Evolutionary conservation across 2,329 filamentous ascomycete species (phyloP), one percentile per base, ranked within the genome.

Genomic region (Neofusicoccum sp.): DNA sequence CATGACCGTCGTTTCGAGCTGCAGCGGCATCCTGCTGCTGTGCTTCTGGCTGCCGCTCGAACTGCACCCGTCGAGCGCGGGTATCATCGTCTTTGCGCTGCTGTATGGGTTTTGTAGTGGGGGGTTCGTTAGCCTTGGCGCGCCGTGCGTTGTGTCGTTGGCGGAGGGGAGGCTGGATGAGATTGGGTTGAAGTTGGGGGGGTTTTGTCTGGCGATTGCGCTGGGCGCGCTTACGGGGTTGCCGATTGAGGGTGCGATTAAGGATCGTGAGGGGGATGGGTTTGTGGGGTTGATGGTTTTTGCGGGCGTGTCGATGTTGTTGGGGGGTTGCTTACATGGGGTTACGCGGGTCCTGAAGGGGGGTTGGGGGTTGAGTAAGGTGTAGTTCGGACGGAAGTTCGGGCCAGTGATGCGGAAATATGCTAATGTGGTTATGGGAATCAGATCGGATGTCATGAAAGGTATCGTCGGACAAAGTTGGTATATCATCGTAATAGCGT

Each of bases 41-140:
- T 80, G 75, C 1, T 73, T 88, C 16, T 59, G 57, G 57, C 33
- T 59, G 24, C 57, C 57, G 26, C 33, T 51, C 31, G 16, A 24
- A 8, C 84, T 82, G 81, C 71, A 84, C 20, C 63, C 63, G 12
- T 38, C 44, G 2, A 30, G 24, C 8, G 75, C 73, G 0, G 68
- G 70, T 1, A 70, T 80, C 4, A 73, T 80, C 26, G 73, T 75
- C 6, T 69, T 80, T 26, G 72, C 74, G 57, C 71, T 73, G 0
- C 73, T 80, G 6, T 81, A 80, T 61, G 79, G 79, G 0, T 80
- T 81, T 71, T 80, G 79, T 69, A 78, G 74, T 0, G 79, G 79
- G 9, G 73, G 74, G 0, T 76, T 81, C 51, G 78, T 82, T 20
- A 73, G 69, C 12, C 58, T 82, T 4, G 76, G 79, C 24, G 61